phyloP scores from a whole-genome alignment of 2,329 filamentous ascomycete genomes.

The Apiospora phragmitis region DNA sequence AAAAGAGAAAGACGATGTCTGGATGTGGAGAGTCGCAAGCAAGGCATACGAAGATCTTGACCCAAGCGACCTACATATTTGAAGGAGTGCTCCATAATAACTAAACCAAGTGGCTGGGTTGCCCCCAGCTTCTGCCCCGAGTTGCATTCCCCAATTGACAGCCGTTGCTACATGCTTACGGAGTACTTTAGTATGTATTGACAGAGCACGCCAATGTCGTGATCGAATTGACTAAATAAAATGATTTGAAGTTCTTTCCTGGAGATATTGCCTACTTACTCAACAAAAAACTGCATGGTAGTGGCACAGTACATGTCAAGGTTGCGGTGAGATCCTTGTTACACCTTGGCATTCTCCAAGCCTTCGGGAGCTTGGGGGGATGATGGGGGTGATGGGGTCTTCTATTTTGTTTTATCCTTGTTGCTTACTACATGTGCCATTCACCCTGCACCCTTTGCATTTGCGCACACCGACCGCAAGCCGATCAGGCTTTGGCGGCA shows the following conservation, averaged over 20 bases:
- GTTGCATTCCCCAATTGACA: not conserved
- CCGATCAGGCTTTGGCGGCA: not conserved
- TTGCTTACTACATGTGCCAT: not conserved
- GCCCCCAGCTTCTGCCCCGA: not conserved
- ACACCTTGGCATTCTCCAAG: not conserved
- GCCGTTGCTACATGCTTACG: not conserved
- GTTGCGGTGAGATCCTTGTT: not conserved
- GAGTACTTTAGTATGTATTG: not conserved
- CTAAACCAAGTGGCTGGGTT: not conserved
- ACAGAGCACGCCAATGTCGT: too few species aligned
- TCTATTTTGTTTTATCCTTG: not conserved
- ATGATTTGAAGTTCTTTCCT: not conserved
- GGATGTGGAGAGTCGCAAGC: not conserved
- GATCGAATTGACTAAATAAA: not conserved
- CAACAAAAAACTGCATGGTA: not conserved
- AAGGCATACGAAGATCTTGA: not conserved
- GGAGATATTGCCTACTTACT: not conserved
- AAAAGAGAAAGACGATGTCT: not conserved
- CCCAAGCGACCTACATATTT: not conserved
- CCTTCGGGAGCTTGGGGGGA: not conserved
- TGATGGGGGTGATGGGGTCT: not conserved
- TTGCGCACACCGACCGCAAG: not conserved
- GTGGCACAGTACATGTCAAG: not conserved
- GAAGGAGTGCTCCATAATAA: not conserved
- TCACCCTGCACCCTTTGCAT: not conserved